These are phyloP conservation scores for Suillus sp. DNA, from an alignment of 768 basidiomycete species.

Conservation along the genomic window DNA sequence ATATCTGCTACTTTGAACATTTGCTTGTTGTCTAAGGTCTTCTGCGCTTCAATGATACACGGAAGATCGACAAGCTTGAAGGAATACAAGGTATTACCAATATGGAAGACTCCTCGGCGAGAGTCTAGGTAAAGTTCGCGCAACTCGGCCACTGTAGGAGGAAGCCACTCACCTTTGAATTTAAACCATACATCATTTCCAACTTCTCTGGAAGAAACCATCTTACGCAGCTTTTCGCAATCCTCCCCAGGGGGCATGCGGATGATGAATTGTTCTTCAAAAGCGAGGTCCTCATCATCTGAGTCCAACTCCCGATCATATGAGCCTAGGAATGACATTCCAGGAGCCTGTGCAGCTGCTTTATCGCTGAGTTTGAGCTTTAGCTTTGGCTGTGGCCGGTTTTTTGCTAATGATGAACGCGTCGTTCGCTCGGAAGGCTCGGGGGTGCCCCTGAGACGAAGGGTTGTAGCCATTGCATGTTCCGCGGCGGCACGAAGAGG, in stretches of 20 bases:
- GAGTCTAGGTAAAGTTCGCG: conserved; percentile 59
- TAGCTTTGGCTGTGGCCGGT: conserved; percentile 67
- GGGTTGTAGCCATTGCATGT: conserved; percentile 38
- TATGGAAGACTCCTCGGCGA: conserved; percentile 85
- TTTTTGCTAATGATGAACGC: conserved; percentile 55
- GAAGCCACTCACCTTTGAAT: conserved; percentile 73
- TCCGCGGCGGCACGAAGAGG: conserved; percentile 36
- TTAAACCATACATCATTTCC: conserved; percentile 93
- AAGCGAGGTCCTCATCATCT: conserved; percentile 90
- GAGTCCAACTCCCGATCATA: conserved; percentile 96
- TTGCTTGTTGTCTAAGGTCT: conserved; percentile 93
- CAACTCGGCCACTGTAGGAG: neutral
- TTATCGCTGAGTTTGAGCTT: conserved; percentile 89
- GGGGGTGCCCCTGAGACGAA: conserved; percentile 33
- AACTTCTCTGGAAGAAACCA: conserved; percentile 78
- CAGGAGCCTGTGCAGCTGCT: conserved; percentile 76
- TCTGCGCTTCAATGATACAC: conserved; percentile 91
- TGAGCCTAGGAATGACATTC: conserved; percentile 85
- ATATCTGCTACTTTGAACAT: conserved; percentile 99
- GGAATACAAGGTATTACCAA: conserved; percentile 77
- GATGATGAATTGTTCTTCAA: conserved; percentile 97
- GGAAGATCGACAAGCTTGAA: conserved; percentile 97
- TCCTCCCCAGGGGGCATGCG: conserved; percentile 86
- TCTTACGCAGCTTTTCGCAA: conserved; percentile 76
- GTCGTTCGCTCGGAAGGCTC: conserved; percentile 52